These are phyloP conservation scores for Fusarium austroafricanum DNA, from an alignment of 2,329 filamentous ascomycete species.

Conservation along the genomic window DNA sequence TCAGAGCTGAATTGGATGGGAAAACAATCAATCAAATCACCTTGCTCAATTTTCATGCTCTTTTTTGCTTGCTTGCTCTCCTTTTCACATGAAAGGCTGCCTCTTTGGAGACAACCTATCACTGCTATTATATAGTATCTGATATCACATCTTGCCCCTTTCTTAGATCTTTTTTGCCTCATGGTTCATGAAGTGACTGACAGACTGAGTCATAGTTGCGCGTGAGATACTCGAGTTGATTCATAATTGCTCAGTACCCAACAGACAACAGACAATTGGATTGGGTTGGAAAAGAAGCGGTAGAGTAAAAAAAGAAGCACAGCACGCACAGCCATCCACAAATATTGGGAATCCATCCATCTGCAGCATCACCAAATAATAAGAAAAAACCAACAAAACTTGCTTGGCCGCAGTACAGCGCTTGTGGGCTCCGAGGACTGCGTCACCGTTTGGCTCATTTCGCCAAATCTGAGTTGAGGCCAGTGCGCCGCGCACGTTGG, in stretches of 20 bases:
- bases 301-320: conserved; percentile 28
- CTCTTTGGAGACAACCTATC: conserved; percentile 16
- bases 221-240: conserved; percentile 30
- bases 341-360: conserved; percentile 2
- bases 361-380: conserved; percentile 6
- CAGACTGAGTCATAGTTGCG: conserved; percentile 40
- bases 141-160: conserved; percentile 23
- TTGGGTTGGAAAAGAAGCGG: conserved; percentile 18
- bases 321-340: conserved; percentile 34
- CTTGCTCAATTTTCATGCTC: conserved; percentile 30
- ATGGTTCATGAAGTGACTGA: too few species aligned
- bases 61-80: conserved; percentile 30
- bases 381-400: conserved; percentile 36
- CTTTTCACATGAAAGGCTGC: conserved; percentile 38
- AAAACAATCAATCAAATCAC: conserved; percentile 35
- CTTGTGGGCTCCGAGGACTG: conserved; percentile 31
- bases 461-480: conserved; percentile 32
- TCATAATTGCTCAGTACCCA: conserved; percentile 35
- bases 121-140: too few species aligned
- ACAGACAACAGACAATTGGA: conserved; percentile 33
- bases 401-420: conserved; percentile 39
- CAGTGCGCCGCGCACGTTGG: conserved; percentile 44
- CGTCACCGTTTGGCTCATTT: conserved; percentile 45
- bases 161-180: conserved; percentile 4
- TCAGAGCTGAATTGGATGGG: conserved; percentile 38